phyloP scores from a whole-genome alignment of 1,284 basidiomycete genomes.

The Chondrostereum purpureum region DNA sequence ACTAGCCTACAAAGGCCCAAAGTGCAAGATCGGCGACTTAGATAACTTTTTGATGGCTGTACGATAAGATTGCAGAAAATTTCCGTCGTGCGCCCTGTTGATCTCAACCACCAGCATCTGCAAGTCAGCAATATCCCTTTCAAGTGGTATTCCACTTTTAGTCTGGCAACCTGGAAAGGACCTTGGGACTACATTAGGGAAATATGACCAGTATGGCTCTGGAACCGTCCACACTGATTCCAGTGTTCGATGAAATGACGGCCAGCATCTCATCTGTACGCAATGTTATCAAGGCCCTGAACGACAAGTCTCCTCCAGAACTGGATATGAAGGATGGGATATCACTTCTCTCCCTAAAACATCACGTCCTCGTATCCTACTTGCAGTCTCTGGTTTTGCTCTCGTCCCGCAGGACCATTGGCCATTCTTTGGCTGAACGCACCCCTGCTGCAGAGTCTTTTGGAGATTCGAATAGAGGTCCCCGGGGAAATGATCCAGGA shows the following conservation, averaged over 20 bases:
- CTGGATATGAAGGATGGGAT: conserved; percentile 76
- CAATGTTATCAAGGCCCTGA: conserved; percentile 48
- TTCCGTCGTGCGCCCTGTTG: neutral
- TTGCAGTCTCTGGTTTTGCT: conserved; percentile 82
- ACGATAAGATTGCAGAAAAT: neutral
- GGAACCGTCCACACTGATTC: neutral
- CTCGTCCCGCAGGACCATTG: conserved; percentile 60
- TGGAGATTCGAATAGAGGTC: conserved; percentile 40
- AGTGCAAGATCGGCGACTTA: neutral
- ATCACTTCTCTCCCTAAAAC: conserved; percentile 86
- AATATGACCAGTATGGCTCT: conserved; percentile 9
- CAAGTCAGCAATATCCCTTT: conserved; percentile 26
- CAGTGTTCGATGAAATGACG: conserved; percentile 54
- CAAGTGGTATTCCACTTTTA: conserved; percentile 76
- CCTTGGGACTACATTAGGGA: conserved; percentile 90
- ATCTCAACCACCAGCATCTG: neutral
- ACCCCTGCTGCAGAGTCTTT: conserved; percentile 48
- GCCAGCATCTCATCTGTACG: conserved; percentile 57
- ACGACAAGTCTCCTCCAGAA: conserved; percentile 44
- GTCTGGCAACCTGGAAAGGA: conserved; percentile 70
- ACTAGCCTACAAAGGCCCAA: neutral
- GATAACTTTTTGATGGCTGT: neutral
- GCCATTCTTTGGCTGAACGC: conserved; percentile 51
- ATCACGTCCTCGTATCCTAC: conserved; percentile 82
- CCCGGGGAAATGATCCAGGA: conserved; percentile 50